Base-by-base conservation (phyloP, 2,329 filamentous ascomycete genomes). In the Nothophaeocryptopus gaeumannii region DNA sequence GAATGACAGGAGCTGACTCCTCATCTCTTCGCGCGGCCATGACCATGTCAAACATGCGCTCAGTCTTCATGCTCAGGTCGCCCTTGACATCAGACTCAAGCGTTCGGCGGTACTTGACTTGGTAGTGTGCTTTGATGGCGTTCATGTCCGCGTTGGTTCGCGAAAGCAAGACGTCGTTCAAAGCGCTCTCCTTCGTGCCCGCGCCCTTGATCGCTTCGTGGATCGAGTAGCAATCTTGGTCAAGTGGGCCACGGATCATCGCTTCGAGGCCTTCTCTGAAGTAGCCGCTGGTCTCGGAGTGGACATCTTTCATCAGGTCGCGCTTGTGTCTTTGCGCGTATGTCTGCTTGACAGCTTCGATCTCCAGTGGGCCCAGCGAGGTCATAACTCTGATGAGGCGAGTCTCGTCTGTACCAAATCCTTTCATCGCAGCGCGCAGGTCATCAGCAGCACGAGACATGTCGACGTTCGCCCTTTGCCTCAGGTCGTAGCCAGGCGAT, bases 361-460 rank as follows among this genome's bases (percentile, higher is more conserved):
- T 79, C 67, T 95, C 88, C 4, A 90, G 74, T 1, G 91, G 86
- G 56, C 95, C 88, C 55, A 90, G 85, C 58, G 78, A 80, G 2
- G 85, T 74, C 8, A 97, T 74, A 2, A 85, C 74, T 2, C 76
- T 74, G 56, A 95, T 91, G 12, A 97, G 74, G 0, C 79, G 70
- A 62, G 83, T 85, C 68, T 96, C 91, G 63, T 97, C 83, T 0
- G 91, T 96, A 31, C 91, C 92, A 55, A 96, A 88, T 0, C 90
- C 90, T 70, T 95, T 96, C 89, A 96, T 96, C 2, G 92, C 89
- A 59, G 80, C 80, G 45, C 89, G 82, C 15, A 95, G 74, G 3
- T 77, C 80, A 50, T 89, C 81, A 0, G 89, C 86, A 60, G 93
- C 84, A 10, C 75, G 72, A 2, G 74, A 77, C 40, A 82, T 85